Conservation (phyloP, 306 rosid genomes). For the Rubus idaeus region DNA sequence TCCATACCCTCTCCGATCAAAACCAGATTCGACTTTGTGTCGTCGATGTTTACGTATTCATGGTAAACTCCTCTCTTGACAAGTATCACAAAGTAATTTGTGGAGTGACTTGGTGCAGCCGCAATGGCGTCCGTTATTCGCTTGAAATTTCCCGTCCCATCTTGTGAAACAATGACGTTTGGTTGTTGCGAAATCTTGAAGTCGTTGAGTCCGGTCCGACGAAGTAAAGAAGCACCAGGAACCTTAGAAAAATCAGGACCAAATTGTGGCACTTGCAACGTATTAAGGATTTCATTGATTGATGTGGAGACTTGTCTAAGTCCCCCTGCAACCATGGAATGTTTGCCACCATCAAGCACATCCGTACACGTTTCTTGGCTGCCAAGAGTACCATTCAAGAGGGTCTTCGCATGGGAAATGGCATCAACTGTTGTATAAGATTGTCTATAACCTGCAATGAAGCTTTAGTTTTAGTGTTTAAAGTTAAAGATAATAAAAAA, state of each 20-base stretch:
- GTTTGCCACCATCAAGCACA: background rate
- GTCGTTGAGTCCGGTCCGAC: background rate
- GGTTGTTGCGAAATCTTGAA: background rate
- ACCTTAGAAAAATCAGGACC: background rate
- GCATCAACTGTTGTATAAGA: background rate
- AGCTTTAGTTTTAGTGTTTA: background rate
- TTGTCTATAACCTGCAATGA: background rate
- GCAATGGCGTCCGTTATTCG: slow-evolving; percentile 8
- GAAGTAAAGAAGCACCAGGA: background rate
- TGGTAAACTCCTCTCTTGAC: slow-evolving; percentile 17
- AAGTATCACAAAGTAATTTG: slow-evolving; percentile 1
- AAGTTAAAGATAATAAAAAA: too few relatives aligned
- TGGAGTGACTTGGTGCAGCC: slow-evolving; percentile 7
- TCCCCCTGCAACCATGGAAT: background rate
- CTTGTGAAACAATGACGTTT: background rate
- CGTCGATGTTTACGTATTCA: slow-evolving; percentile 16
- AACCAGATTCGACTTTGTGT: background rate
- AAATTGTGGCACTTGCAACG: background rate
- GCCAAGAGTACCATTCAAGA: background rate
- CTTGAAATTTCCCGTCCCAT: slow-evolving; percentile 13
- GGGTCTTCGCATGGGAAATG: slow-evolving; percentile 3
- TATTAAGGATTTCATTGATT: background rate
- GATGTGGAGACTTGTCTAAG: slow-evolving; percentile 1
- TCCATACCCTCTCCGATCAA: slow-evolving; percentile 27
- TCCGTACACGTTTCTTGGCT: slow-evolving; percentile 15